Evolutionary conservation across 208 protist genomes (phyloP), one percentile per base, ranked within the genome.

Genomic region (Acanthamoeba polyphaga): DNA sequence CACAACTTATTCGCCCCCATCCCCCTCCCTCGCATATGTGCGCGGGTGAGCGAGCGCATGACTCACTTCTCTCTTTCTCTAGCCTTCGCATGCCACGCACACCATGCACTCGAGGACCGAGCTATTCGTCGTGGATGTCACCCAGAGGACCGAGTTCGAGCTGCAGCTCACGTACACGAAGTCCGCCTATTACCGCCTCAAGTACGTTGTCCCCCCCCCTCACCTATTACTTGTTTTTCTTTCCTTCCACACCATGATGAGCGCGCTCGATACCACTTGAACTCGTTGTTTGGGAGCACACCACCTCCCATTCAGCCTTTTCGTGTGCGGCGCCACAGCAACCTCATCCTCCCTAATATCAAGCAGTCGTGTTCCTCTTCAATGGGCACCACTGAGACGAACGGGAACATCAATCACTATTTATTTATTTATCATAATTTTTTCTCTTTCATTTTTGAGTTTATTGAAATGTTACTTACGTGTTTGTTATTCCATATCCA

Each of bases 311-410:
- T 13, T 13, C 24, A 9, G 70, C 24, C 70, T n/a, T 27, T 32
- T 32, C 62, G 62, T 29, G 24, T 49, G 29, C 7, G 70, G 70
- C 70, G 70, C 70, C 13, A 80, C 70, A 80, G 70, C 70, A 80
- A 80, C 8, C 9, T 19, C 27, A 68, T 29, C 43, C 8, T 49
- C 70, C 70, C 70, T 80, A 80, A 13, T 80, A 80, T 80, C 72
- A 80, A 80, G 72, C 72, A 80, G 72, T 80, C 34, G 72, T 46
- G 72, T 27, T 49, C 46, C 72, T 80, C 38, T 46, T 17, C 38
- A 5, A 13, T 80, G 72, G 38, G 72, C 72, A 38, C 82, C 82
- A 62, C 82, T 68, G 62, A 64, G 82, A 89, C 58, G 49, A 89
- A 58, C 32, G 58, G 49, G 58, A n/a, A 89, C 82, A 89, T 68